Conservation (phyloP, 139 green algal genomes). For the Volvox reticuliferus region DNA sequence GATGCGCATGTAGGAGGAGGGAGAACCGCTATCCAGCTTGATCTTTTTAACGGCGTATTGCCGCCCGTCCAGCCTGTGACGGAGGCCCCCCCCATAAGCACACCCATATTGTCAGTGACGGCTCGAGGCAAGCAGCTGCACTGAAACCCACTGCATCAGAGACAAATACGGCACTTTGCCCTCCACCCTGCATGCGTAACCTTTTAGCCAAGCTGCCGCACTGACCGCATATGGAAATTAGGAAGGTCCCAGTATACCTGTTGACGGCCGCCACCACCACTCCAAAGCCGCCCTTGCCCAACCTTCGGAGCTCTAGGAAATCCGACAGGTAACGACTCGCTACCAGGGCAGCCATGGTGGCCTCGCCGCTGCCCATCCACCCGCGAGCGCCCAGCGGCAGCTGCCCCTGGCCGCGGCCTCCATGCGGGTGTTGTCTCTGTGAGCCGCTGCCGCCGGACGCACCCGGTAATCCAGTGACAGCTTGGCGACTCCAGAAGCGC, state of each 20-base stretch:
- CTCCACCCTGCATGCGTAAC: no score
- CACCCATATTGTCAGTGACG: no score
- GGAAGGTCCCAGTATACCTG: conserved; percentile 47
- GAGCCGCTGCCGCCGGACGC: background rate
- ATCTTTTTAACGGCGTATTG: conserved; percentile 97
- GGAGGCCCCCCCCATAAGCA: no score
- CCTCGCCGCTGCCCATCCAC: background rate
- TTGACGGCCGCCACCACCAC: conserved; percentile 90
- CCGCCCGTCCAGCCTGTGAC: conserved; percentile 67
- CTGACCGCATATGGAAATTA: no score
- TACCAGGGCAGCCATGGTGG: background rate
- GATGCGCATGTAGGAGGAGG: conserved; percentile 72
- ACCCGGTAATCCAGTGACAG: background rate
- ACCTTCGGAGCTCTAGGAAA: conserved; percentile 79
- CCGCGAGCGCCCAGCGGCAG: background rate
- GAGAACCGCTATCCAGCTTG: conserved; percentile 64
- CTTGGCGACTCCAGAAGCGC: conserved; percentile 31
- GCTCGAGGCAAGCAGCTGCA: no score
- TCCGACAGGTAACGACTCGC: conserved; percentile 70
- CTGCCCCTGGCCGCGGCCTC: background rate
- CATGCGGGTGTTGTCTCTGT: background rate
- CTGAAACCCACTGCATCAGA: no score
- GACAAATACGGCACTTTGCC: no score
- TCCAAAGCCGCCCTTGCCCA: conserved; percentile 92
- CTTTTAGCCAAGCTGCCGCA: no score